Evolutionary conservation across 2,329 filamentous ascomycete genomes (phyloP), one percentile per base, ranked within the genome.

Genomic region (Colletotrichum filicis): DNA sequence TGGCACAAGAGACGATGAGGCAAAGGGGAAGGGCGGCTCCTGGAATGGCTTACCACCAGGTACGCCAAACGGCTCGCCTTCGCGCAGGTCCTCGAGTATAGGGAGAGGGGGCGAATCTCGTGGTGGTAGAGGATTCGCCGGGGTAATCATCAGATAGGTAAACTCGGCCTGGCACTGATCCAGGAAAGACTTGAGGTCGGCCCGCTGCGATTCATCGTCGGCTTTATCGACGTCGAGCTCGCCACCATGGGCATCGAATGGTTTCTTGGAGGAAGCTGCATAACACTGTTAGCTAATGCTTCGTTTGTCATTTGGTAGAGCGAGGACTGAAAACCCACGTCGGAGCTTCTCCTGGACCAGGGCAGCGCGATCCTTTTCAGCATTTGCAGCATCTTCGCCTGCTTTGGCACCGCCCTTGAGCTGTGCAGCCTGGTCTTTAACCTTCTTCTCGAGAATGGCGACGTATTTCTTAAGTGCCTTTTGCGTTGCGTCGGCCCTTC

Each of bases 381-480:
- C 80, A 82, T 87, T 75, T 81, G 74, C 60, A 19, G 66, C 58
- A n/a, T 87, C 75, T 81, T 87, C 75, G 81, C 84, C 78, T 80
- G 86, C 75, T 72, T 83, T 62, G 77, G 82, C 85, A 28, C 87
- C 85, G 22, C 88, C 84, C 75, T 92, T 93, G 74, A 90, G 87
- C 84, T 95, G 93, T 66, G 90, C 89, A 26, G 94, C 89, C 84
- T 98, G 94, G 75, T 94, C 93, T 83, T 93, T 95, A 79, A 98
- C 87, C 75, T 96, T 97, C 78, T 92, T 91, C 85, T 98, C 95
- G 75, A 98, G 88, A 84, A 98, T 94, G 67, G 92, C 88, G 72
- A 98, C 93, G 80, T 98, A 97, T 85, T 95, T 95, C 81, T 94
- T 95, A 67, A 98, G 85, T 42, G 95, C 94, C 83, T 95, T 95